Evolutionary conservation across 2,329 filamentous ascomycete genomes (phyloP).

Genomic region (Fusarium veterinarium): DNA sequence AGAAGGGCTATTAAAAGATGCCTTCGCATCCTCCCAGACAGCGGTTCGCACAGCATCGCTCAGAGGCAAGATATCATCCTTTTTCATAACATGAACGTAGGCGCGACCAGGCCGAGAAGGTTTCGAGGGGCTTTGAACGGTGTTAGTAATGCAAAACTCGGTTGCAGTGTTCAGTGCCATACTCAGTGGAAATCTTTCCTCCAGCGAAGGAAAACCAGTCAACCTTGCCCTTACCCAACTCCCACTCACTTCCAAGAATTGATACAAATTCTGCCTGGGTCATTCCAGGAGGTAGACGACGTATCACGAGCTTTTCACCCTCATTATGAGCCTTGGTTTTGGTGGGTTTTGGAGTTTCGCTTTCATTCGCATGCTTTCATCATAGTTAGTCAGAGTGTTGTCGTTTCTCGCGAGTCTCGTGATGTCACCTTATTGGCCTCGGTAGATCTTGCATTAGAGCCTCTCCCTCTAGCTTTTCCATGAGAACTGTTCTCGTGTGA

Average conservation of each 20-base stretch:
- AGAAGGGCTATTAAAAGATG: constrained; percentile 76
- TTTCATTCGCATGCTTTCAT: constrained; percentile 44
- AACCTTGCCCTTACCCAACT: constrained; percentile 79
- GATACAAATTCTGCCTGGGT: constrained; percentile 81
- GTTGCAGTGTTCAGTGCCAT: constrained; percentile 48
- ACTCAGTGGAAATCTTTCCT: constrained; percentile 87
- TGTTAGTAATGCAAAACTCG: constrained; percentile 22
- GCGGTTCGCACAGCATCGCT: constrained; percentile 76
- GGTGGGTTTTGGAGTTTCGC: constrained; percentile 46
- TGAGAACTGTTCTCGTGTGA: constrained; percentile 38
- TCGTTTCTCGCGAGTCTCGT: neutral
- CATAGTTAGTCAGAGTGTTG: constrained; percentile 27
- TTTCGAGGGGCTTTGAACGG: constrained; percentile 75
- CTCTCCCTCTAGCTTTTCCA: constrained; percentile 43
- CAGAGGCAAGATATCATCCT: constrained; percentile 73
- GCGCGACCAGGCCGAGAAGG: constrained; percentile 82
- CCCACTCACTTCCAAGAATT: constrained; percentile 84
- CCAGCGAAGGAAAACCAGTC: constrained; percentile 80
- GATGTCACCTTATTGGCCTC: constrained; percentile 47
- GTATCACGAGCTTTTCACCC: constrained; percentile 85
- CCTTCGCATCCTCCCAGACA: constrained; percentile 84
- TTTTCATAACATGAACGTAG: constrained; percentile 83
- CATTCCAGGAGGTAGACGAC: constrained; percentile 86
- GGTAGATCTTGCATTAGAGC: constrained; percentile 43
- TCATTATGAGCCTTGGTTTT: constrained; percentile 51